Evolutionary conservation across 2,329 filamentous ascomycete species (phyloP).

Genomic region (Drechslera avenae): DNA sequence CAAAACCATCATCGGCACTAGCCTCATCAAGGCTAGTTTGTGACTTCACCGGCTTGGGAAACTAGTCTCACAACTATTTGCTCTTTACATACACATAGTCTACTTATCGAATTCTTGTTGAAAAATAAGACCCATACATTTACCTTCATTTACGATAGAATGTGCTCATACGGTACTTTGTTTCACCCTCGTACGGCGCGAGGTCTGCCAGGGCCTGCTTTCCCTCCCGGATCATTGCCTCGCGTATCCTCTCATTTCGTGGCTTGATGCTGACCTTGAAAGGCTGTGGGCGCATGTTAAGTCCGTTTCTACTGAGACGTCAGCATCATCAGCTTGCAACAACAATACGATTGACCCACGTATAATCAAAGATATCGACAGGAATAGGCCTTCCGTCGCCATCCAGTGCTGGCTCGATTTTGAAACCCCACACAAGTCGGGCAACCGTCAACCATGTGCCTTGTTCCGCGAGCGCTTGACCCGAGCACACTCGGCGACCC

Average conservation of each 20-base stretch:
- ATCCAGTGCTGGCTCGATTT: slow-evolving; percentile 53
- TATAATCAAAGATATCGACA: slow-evolving; percentile 63
- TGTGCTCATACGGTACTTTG: slow-evolving; percentile 59
- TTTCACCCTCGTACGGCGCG: slow-evolving; percentile 60
- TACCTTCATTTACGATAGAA: slow-evolving; percentile 28
- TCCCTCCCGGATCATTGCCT: slow-evolving; percentile 60
- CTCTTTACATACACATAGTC: too few relatives aligned
- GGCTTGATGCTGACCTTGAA: slow-evolving; percentile 62
- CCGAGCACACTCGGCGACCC: slow-evolving; percentile 63
- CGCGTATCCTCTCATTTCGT: slow-evolving; percentile 54
- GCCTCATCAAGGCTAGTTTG: too few relatives aligned
- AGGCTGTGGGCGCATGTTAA: slow-evolving; percentile 63
- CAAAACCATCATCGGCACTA: not conserved
- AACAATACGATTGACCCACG: slow-evolving; percentile 42
- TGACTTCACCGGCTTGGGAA: too few relatives aligned
- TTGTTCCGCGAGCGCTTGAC: slow-evolving; percentile 64
- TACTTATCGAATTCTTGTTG: too few relatives aligned
- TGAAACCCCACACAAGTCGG: slow-evolving; percentile 63
- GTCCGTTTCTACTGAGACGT: slow-evolving; percentile 53
- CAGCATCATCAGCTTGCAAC: not conserved
- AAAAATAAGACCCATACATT: too few relatives aligned
- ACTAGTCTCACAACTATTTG: too few relatives aligned
- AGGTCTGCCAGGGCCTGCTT: slow-evolving; percentile 58
- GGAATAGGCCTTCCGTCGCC: slow-evolving; percentile 53
- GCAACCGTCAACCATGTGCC: slow-evolving; percentile 65